Evolutionary conservation across 768 basidiomycete genomes (phyloP), one percentile per base, ranked within the genome.

Genomic region (Amylocystis lapponica): DNA sequence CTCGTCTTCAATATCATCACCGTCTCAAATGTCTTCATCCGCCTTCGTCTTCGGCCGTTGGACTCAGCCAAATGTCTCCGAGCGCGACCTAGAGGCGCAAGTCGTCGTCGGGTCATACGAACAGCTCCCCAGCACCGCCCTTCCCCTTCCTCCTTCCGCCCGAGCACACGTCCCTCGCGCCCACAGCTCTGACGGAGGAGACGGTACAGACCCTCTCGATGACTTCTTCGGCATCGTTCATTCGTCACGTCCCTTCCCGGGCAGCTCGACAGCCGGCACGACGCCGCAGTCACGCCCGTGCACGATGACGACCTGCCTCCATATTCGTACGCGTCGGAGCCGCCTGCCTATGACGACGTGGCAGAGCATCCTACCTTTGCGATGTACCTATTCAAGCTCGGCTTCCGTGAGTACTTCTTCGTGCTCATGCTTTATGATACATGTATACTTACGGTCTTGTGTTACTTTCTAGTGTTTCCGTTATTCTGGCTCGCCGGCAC

Each of bases 321-420:
- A 17, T 41, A 41, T 21, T 55, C 64, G 21, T 67, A 67, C 27
- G 43, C 45, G 26, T 13, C 45, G 12, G 65, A 56, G 25, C 59
- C 58, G 5, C 69, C 65, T 13, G 57, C 64, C 10, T 70, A 71
- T 42, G 50, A 58, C 6, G 31, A 36, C 27, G 48, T 65, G 10
- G 57, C 56, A 6, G 66, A 70, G 56, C 71, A 68, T 23, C 48
- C 56, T 32, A 72, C 72, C 34, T 65, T 75, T 42, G 72, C 72
- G 2, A 65, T 58, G 57, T 69, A 69, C 49, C 61, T 75, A 26
- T 76, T 75, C 65, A 71, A 65, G 47, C 71, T 66, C 23, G 74
- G 75, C 20, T 75, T 75, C 54, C 19, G 74, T 76, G 48, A 57
- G 74, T 66, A 27, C 48, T n/a, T n/a, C 29, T 6, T 38, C 5